Conservation (phyloP, 768 basidiomycete species). For the Aureoboletus auriporus region DNA sequence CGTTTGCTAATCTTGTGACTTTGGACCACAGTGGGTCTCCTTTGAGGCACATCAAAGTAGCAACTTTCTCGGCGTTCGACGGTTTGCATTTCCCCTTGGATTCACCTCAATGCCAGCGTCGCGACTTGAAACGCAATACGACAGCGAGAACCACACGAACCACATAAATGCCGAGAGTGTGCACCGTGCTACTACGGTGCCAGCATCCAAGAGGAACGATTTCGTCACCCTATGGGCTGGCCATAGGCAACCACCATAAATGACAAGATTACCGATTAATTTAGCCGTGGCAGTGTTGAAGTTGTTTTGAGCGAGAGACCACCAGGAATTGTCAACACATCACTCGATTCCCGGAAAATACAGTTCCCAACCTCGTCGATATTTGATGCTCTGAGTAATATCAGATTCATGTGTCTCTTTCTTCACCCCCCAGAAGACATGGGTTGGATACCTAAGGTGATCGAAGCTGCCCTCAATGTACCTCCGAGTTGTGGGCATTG, state of each 20-base stretch:
- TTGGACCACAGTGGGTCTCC: conserved; percentile 65
- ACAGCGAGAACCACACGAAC: conserved; percentile 83
- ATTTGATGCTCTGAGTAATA: conserved; percentile 84
- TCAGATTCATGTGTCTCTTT: conserved; percentile 76
- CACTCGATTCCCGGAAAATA: conserved; percentile 65
- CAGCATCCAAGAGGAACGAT: conserved; percentile 83
- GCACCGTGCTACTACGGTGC: conserved; percentile 79
- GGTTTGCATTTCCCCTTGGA: conserved; percentile 24
- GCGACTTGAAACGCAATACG: conserved; percentile 55
- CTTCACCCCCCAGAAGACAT: conserved; percentile 66
- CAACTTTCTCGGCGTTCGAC: conserved; percentile 46
- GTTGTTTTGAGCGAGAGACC: conserved; percentile 68
- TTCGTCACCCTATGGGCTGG: conserved; percentile 65
- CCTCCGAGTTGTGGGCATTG: conserved; percentile 73
- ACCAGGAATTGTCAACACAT: background rate
- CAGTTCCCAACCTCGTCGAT: conserved; percentile 89
- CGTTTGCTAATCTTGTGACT: too few species aligned
- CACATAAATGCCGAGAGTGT: conserved; percentile 82
- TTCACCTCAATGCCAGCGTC: conserved; percentile 56
- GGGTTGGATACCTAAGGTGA: conserved; percentile 63
- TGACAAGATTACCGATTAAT: conserved; percentile 42
- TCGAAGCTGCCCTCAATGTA: conserved; percentile 78
- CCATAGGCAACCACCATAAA: background rate
- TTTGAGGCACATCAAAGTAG: conserved; percentile 71
- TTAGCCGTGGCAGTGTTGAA: conserved; percentile 86